Percentiles rank a stretch among this genome's conserved stretches.
Evolutionary conservation across 2,329 filamentous ascomycete species (phyloP).

Genomic region (Arthrocladium fulminans): DNA sequence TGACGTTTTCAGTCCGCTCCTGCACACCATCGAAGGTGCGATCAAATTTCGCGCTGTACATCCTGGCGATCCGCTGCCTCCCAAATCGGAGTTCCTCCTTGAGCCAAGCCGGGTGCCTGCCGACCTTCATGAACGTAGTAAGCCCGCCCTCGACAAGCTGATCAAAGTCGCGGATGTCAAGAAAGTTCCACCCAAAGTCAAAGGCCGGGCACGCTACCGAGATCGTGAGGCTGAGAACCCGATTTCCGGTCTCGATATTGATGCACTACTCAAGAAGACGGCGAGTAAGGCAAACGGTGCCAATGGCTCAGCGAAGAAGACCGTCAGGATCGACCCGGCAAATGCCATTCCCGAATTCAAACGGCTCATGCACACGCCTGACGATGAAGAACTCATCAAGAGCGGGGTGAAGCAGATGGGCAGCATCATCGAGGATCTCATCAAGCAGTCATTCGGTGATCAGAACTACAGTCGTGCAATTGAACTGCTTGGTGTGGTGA

Average conservation of each 20-base stretch:
- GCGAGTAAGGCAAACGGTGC: slow-evolving; percentile 31
- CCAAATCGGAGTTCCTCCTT: slow-evolving; percentile 55
- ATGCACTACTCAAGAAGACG: slow-evolving; percentile 61
- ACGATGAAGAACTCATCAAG: slow-evolving; percentile 53
- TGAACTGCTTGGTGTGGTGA: slow-evolving; percentile 68
- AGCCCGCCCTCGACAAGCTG: slow-evolving; percentile 53
- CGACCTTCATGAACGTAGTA: slow-evolving; percentile 52
- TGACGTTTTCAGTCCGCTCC: slow-evolving; percentile 70
- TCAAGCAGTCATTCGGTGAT: slow-evolving; percentile 67
- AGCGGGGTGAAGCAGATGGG: slow-evolving; percentile 68
- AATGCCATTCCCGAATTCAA: slow-evolving; percentile 91
- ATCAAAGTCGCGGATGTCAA: slow-evolving; percentile 69
- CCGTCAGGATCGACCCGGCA: slow-evolving; percentile 48
- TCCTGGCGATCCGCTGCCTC: slow-evolving; percentile 54
- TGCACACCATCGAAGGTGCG: slow-evolving; percentile 84
- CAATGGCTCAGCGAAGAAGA: slow-evolving; percentile 25
- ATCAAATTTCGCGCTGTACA: slow-evolving; percentile 74
- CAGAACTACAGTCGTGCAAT: slow-evolving; percentile 63
- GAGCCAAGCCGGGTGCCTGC: slow-evolving; percentile 66
- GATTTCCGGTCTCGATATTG: slow-evolving; percentile 80
- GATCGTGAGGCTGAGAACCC: slow-evolving; percentile 60
- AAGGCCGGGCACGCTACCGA: slow-evolving; percentile 58
- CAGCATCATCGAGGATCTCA: slow-evolving; percentile 57
- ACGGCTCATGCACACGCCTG: slow-evolving; percentile 57
- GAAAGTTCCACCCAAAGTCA: slow-evolving; percentile 73